Evolutionary conservation across 2,329 filamentous ascomycete genomes (phyloP), one percentile per base, ranked within the genome.

Genomic region (Fusarium sacchari): DNA sequence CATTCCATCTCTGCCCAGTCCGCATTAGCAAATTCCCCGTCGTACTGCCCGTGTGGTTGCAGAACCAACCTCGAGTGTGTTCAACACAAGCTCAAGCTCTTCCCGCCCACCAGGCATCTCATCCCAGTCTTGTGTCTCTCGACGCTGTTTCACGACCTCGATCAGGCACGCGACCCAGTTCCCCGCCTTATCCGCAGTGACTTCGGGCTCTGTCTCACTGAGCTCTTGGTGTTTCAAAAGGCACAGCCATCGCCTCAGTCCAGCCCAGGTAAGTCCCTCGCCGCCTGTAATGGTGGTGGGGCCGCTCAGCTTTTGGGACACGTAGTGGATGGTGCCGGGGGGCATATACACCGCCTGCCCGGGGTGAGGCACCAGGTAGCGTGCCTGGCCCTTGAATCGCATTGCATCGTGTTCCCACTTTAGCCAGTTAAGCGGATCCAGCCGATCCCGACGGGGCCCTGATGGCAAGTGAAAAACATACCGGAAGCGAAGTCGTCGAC

Each of bases 151-250:
- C 20, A 40, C 37, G 12, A 40, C 11, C 37, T 20, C 36, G 17
- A 37, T 3, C 1, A 37, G 18, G 15, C 36, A 37, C 36, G 36
- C 18, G 36, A 37, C 36, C 36, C 36, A 37, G 36, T 37, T 37
- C 36, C 36, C 18, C 5, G 10, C 20, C 37, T 5, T 22, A 7
- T 40, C 12, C 0, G 20, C 0, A 0, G 37, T 9, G 20, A 22
- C 37, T 40, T 40, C 37, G 13, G 20, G 37, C 12, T 22, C 37
- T 40, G 20, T 40, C 20, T 22, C 11, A 40, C 37, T 40, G 12
- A 40, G 37, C 37, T 40, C 20, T 22, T 40, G 20, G 20, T 40
- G 20, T 22, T 40, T 40, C 20, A 40, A 20, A 40, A 40, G 20
- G 12, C 20, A 40, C 20, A 40, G 20, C 37, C 20, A 40, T 22